Evolutionary conservation across 2,329 filamentous ascomycete genomes (phyloP).

Genomic region (Botrytis porri): DNA sequence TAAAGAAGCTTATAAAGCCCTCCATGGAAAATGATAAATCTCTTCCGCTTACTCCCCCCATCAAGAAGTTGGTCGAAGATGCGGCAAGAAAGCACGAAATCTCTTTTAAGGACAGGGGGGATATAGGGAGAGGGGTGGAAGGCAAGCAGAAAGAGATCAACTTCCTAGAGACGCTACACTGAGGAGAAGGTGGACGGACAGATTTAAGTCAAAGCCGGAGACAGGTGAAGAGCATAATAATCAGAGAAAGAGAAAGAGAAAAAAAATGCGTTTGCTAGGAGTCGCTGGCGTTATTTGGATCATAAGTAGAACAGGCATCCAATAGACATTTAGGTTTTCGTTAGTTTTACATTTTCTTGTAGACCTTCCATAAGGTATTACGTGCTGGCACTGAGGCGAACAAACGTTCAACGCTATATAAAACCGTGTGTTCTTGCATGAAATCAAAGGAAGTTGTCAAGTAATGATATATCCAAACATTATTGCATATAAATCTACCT

Average conservation of each 20-base stretch:
- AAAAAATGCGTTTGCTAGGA: neutral
- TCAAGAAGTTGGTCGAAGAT: neutral
- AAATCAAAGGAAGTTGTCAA: neutral
- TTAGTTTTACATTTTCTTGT: neutral
- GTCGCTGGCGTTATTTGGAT: neutral
- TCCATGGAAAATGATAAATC: neutral
- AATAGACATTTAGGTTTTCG: neutral
- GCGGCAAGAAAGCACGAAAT: no score
- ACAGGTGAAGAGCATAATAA: neutral
- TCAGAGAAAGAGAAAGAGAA: neutral
- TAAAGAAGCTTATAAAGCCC: no score
- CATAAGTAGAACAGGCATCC: neutral
- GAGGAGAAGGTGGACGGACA: neutral
- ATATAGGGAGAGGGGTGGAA: neutral
- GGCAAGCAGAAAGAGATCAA: neutral
- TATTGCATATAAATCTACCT: neutral
- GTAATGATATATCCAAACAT: neutral
- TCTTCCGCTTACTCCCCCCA: neutral
- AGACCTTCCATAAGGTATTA: neutral
- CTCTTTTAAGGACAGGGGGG: neutral
- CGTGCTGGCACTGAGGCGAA: neutral
- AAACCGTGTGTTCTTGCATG: neutral
- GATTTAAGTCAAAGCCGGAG: neutral
- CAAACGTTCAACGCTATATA: neutral
- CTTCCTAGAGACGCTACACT: neutral